phyloP scores from a whole-genome alignment of 768 basidiomycete genomes.

The Boletus barrowsii region DNA sequence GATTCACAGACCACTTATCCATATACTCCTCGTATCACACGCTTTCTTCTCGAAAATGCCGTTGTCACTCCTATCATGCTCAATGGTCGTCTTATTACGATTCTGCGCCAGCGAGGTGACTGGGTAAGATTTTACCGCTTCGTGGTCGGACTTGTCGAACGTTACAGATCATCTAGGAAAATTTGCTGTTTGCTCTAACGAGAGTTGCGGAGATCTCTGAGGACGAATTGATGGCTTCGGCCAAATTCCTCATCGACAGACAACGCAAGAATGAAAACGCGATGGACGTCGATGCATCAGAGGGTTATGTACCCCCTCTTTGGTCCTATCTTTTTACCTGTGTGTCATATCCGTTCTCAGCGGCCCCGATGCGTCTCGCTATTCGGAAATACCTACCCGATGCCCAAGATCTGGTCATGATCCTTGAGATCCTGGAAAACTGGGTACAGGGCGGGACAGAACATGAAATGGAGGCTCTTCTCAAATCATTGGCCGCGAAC shows the following conservation, averaged over 20 bases:
- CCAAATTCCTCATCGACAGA: conserved; percentile 42
- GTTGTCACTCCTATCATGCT: conserved; percentile 63
- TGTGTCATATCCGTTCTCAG: conserved; percentile 41
- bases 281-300: conserved; percentile 38
- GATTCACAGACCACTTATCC: conserved; percentile 33
- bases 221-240: conserved; percentile 53
- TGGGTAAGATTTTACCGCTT: conserved; percentile 49
- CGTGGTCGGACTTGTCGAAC: neutral
- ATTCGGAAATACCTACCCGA: conserved; percentile 40
- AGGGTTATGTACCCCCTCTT: conserved; percentile 32
- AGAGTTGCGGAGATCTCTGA: conserved; percentile 65
- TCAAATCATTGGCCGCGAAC: conserved; percentile 22
- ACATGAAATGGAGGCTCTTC: conserved; percentile 16
- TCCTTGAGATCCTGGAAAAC: conserved; percentile 37
- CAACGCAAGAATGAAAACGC: conserved; percentile 30
- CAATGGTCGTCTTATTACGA: conserved; percentile 52
- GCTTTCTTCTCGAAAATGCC: conserved; percentile 53
- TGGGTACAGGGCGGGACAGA: conserved; percentile 38
- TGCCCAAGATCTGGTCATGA: conserved; percentile 35
- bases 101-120: conserved; percentile 53
- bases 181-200: conserved; percentile 49
- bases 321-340: conserved; percentile 37
- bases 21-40: conserved; percentile 57
- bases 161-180: conserved; percentile 23
- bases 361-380: conserved; percentile 40